Conservation (phyloP, 768 basidiomycete species). For the Suillus sp. region DNA sequence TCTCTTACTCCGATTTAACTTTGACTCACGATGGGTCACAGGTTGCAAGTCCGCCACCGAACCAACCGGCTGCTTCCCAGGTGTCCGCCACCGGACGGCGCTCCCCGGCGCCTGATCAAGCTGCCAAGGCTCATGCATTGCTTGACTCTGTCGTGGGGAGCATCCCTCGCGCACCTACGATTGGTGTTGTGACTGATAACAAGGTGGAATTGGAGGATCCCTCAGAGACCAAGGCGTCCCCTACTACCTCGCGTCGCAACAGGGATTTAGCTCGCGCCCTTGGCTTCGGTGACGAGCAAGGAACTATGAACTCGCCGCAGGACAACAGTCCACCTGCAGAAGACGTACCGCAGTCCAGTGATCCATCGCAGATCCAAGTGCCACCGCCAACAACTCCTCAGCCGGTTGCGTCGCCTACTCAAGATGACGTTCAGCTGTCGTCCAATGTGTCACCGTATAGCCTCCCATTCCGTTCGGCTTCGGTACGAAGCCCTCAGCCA, state of each 20-base stretch:
- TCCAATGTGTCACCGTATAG: constrained; percentile 20
- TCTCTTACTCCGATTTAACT: constrained; percentile 11
- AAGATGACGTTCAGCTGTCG: constrained; percentile 16
- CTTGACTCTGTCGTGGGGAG: constrained; percentile 63
- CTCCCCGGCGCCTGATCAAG: constrained; percentile 47
- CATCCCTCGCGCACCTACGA: constrained; percentile 46
- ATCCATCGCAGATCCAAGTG: constrained; percentile 21
- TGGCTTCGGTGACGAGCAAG: constrained; percentile 55
- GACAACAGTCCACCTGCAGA: constrained; percentile 19
- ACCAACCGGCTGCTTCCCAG: constrained; percentile 38
- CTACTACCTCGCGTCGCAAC: constrained; percentile 58
- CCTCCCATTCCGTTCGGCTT: constrained; percentile 32
- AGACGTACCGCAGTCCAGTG: constrained; percentile 21
- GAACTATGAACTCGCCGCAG: constrained; percentile 8
- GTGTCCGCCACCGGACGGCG: constrained; percentile 32
- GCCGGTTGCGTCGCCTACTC: constrained; percentile 32
- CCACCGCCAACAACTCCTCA: constrained; percentile 34
- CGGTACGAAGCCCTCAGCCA: constrained; percentile 42
- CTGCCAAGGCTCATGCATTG: constrained; percentile 63
- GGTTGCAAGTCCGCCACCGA: constrained; percentile 62
- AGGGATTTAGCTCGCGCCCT: constrained; percentile 77
- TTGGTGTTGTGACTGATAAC: constrained; percentile 24
- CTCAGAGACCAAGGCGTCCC: constrained; percentile 42
- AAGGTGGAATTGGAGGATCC: constrained; percentile 28
- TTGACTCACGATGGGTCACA: constrained; percentile 25